Conservation (phyloP, 192 early-diverging fungal genomes). For the Jimgerdemannia lactiflua region DNA sequence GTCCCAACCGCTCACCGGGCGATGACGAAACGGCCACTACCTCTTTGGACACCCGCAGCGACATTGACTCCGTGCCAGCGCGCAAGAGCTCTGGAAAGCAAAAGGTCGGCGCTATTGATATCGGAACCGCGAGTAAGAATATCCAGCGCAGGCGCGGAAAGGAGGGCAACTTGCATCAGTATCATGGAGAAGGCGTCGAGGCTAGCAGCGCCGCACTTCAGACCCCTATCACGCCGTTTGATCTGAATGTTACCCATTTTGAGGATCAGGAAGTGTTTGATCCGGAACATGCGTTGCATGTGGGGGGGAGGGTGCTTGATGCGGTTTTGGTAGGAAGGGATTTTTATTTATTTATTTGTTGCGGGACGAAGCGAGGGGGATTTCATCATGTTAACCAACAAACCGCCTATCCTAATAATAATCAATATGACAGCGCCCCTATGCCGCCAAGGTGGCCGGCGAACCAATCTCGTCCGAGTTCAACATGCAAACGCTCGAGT, state of each 20-base stretch:
- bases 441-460: constrained; percentile 74
- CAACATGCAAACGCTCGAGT: constrained; percentile 55
- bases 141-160: neutral
- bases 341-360: neutral
- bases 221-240: constrained; percentile 52
- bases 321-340: constrained; percentile 61
- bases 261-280: constrained; percentile 34
- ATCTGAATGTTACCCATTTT: constrained; percentile 39
- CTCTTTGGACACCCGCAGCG: too few species aligned
- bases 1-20: too few species aligned
- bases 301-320: constrained; percentile 75
- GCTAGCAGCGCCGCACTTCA: neutral
- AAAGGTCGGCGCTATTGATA: constrained; percentile 13
- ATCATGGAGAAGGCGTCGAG: too few species aligned
- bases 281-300: constrained; percentile 47
- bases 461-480: constrained; percentile 57
- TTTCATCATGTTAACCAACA: too few species aligned
- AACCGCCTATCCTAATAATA: neutral
- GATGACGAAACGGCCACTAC: too few species aligned
- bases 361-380: too few species aligned
- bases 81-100: constrained; percentile 28
- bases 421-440: constrained; percentile 54
- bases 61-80: constrained; percentile 11
- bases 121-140: neutral
- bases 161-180: too few species aligned